phyloP scores from a whole-genome alignment of 2,329 filamentous ascomycete species.

The Daldinia sp. region DNA sequence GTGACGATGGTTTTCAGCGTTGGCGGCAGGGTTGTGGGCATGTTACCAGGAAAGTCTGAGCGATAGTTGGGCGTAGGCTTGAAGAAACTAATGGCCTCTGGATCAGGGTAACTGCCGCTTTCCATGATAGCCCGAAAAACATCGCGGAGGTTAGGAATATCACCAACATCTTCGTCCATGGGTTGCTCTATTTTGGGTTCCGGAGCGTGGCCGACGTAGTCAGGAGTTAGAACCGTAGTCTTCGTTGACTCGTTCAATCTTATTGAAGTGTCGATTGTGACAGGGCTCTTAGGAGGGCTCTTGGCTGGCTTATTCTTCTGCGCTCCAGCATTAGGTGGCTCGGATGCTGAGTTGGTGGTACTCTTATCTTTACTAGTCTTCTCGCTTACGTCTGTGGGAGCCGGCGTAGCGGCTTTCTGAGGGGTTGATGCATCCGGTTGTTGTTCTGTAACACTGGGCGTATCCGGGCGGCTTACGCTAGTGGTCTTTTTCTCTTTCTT shows the following conservation, averaged over 20 bases:
- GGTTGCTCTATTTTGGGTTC: constrained; percentile 49
- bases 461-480: constrained; percentile 52
- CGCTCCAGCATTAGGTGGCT: constrained; percentile 45
- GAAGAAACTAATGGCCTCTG: constrained; percentile 57
- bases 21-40: constrained; percentile 52
- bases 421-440: constrained; percentile 48
- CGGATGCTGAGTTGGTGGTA: constrained; percentile 20
- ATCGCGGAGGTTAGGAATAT: constrained; percentile 50
- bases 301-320: constrained; percentile 44
- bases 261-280: constrained; percentile 51
- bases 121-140: constrained; percentile 57
- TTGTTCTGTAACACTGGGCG: constrained; percentile 48
- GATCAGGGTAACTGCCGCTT: constrained; percentile 51
- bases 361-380: constrained; percentile 42
- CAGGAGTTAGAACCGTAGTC: constrained; percentile 53
- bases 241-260: constrained; percentile 53
- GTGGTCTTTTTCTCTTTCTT: constrained; percentile 74
- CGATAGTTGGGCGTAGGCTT: constrained; percentile 54
- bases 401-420: constrained; percentile 46
- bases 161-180: constrained; percentile 51
- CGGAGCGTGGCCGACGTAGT: constrained; percentile 48
- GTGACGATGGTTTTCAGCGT: constrained; percentile 62
- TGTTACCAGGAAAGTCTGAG: constrained; percentile 49
- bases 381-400: constrained; percentile 41
- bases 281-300: constrained; percentile 48